A percentile compares a stretch with the other conserved stretches of the same genome.
Conservation (phyloP, 495 filamentous ascomycete genomes). For the Staphylotrichum longicolle region DNA sequence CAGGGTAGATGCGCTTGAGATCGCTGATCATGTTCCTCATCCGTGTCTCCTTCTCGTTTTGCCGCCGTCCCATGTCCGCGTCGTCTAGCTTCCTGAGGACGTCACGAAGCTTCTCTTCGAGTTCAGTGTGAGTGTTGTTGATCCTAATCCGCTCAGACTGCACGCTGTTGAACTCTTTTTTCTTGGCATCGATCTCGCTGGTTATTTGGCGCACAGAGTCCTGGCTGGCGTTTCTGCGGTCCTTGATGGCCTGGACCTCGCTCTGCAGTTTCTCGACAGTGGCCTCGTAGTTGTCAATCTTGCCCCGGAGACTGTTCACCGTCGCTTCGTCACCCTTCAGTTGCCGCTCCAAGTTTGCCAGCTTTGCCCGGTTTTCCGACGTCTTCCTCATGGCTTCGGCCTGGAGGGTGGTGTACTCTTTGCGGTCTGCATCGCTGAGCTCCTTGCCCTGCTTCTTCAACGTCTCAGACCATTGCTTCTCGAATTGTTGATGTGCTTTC, state of each 20-base stretch:
- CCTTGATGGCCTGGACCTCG: slow-evolving; percentile 66
- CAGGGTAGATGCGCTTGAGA: slow-evolving; percentile 87
- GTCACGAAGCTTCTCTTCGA: slow-evolving; percentile 85
- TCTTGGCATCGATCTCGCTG: slow-evolving; percentile 80
- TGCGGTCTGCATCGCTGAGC: slow-evolving; percentile 78
- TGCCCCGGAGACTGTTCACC: slow-evolving; percentile 78
- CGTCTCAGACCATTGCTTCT: slow-evolving; percentile 77
- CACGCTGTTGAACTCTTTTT: slow-evolving; percentile 81
- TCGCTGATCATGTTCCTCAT: slow-evolving; percentile 76
- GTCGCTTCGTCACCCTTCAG: slow-evolving; percentile 86
- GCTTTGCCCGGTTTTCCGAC: slow-evolving; percentile 74
- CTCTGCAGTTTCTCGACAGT: slow-evolving; percentile 68
- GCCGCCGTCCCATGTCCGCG: slow-evolving; percentile 76
- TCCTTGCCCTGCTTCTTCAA: slow-evolving; percentile 83
- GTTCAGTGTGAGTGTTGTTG: slow-evolving; percentile 75
- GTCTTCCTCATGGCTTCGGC: slow-evolving; percentile 84
- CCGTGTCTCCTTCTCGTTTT: slow-evolving; percentile 74
- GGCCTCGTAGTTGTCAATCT: slow-evolving; percentile 74
- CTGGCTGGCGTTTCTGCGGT: slow-evolving; percentile 61
- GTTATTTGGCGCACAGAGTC: slow-evolving; percentile 61
- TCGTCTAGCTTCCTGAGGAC: slow-evolving; percentile 75
- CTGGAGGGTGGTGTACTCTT: slow-evolving; percentile 83
- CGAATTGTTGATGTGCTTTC: slow-evolving; percentile 87
- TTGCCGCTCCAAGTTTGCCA: slow-evolving; percentile 80
- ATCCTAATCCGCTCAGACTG: slow-evolving; percentile 80